Conservation (phyloP, 441 rosid species). For the Theobroma grandiflorum region DNA sequence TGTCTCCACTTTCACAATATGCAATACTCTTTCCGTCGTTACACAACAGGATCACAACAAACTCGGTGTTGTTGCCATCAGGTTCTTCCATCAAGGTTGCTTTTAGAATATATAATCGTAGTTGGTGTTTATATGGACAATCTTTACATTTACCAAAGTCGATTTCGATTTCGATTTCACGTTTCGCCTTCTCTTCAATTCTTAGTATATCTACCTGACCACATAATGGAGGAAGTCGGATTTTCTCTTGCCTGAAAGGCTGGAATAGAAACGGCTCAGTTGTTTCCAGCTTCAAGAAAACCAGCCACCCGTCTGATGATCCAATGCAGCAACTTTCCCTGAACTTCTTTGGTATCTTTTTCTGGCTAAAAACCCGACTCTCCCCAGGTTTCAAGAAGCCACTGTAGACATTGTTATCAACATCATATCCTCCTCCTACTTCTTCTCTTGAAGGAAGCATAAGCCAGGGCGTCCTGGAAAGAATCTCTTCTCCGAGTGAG, state of each 20-base stretch:
- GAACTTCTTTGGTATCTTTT: background rate
- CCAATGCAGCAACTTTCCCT: slow-evolving; percentile 6
- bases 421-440: background rate
- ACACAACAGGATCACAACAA: background rate
- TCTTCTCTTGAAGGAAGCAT: slow-evolving; percentile 6
- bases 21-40: background rate
- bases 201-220: background rate
- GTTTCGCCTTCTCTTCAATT: background rate
- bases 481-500: background rate
- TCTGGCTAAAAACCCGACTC: background rate
- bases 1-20: background rate
- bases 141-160: too few species aligned
- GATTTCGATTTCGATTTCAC: too few species aligned
- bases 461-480: slow-evolving; percentile 13
- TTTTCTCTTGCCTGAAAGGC: background rate
- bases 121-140: too few species aligned
- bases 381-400: background rate
- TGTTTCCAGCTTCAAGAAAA: background rate
- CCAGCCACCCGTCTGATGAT: background rate
- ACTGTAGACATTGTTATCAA: background rate
- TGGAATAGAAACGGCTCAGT: background rate
- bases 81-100: background rate
- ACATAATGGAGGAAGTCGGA: background rate
- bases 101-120: background rate
- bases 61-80: background rate